Evolutionary conservation across 2,329 filamentous ascomycete genomes (phyloP).

Genomic region (Plenodomus tracheiphilus): DNA sequence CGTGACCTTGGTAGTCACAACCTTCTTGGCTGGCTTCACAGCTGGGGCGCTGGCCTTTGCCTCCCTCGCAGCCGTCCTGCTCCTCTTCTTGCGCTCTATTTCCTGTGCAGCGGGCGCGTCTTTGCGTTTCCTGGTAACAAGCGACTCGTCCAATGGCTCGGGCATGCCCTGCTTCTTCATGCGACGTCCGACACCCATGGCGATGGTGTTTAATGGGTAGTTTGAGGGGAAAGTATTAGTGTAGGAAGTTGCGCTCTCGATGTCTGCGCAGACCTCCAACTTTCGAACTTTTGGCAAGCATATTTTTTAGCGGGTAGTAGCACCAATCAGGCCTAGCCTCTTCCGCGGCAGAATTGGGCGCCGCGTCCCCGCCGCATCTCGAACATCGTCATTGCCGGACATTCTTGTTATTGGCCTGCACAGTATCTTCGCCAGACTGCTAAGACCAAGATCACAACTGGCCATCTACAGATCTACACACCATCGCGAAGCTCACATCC

Average conservation of each 20-base stretch:
- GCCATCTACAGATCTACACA: background rate
- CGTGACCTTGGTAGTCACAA: slow-evolving; percentile 46
- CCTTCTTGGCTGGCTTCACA: slow-evolving; percentile 34
- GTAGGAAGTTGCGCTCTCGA: slow-evolving; percentile 6
- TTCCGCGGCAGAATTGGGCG: background rate
- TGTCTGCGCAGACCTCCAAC: slow-evolving; percentile 20
- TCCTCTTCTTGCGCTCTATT: slow-evolving; percentile 61
- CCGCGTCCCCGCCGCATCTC: slow-evolving; percentile 19
- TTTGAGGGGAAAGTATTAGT: slow-evolving; percentile 2
- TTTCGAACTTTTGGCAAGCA: slow-evolving; percentile 12
- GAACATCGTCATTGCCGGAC: slow-evolving; percentile 35
- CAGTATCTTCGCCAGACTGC: too few relatives aligned
- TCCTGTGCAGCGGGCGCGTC: slow-evolving; percentile 61
- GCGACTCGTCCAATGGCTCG: slow-evolving; percentile 73
- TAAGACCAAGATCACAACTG: too few relatives aligned
- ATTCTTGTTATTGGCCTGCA: slow-evolving; percentile 1
- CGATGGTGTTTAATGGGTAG: slow-evolving; percentile 11
- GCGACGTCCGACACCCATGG: slow-evolving; percentile 85
- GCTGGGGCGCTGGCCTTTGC: slow-evolving; percentile 16
- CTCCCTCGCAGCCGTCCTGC: slow-evolving; percentile 49
- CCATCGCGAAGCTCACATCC: background rate
- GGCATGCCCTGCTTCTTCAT: slow-evolving; percentile 96
- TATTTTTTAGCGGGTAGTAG: slow-evolving; percentile 22
- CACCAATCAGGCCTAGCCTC: slow-evolving; percentile 1
- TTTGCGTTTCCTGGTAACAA: slow-evolving; percentile 86